phyloP scores from a whole-genome alignment of 805 yeast species.

The Wickerhamomyces kurtzmanii region DNA sequence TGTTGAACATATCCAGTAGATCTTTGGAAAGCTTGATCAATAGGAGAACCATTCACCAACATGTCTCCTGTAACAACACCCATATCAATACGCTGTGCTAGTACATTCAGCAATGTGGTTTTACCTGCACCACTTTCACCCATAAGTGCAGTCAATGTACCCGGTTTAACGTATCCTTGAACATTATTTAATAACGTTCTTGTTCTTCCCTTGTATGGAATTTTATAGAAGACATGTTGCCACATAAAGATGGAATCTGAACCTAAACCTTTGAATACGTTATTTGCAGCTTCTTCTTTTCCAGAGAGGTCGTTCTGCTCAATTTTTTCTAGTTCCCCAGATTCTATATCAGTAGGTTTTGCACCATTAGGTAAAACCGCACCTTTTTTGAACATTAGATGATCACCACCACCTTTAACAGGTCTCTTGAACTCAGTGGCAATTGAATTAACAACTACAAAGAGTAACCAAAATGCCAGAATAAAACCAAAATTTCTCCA shows the following conservation, averaged over 20 bases:
- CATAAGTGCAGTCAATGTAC: conserved; percentile 47
- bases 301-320: not conserved
- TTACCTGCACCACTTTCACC: conserved; percentile 58
- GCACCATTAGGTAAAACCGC: too few relatives aligned
- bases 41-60: conserved; percentile 42
- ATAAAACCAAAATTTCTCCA: conserved; percentile 76
- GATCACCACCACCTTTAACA: conserved; percentile 16
- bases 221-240: conserved; percentile 5
- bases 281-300: not conserved
- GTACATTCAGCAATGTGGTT: conserved; percentile 41
- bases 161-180: conserved; percentile 63
- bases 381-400: conserved; percentile 46
- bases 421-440: conserved; percentile 23
- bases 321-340: conserved; percentile 5
- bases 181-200: conserved; percentile 40
- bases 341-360: conserved; percentile 9
- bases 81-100: conserved; percentile 42
- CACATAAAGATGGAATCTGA: not conserved
- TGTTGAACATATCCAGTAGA: conserved; percentile 51
- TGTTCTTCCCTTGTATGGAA: conserved; percentile 14
- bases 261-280: not conserved
- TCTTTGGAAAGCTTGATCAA: conserved; percentile 40
- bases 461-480: conserved; percentile 37
- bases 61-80: conserved; percentile 51
- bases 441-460: conserved; percentile 16